Evolutionary conservation across 1,284 basidiomycete genomes (phyloP).

Genomic region (Rugosomyces carneus): DNA sequence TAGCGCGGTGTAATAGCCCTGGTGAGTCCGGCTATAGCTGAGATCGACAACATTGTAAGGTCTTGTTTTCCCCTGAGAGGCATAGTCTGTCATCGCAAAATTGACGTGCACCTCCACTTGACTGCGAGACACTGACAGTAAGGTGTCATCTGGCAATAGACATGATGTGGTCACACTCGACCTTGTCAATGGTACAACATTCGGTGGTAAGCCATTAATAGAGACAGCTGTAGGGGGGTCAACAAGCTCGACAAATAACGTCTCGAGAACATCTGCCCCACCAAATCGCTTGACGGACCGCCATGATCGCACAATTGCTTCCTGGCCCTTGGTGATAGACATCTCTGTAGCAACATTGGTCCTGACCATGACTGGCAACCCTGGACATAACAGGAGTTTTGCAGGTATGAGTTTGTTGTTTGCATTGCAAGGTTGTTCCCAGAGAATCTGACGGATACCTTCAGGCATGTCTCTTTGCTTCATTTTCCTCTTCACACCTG

Average conservation of each 20-base stretch:
- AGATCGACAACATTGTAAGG: conserved; percentile 27
- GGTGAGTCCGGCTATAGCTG: conserved; percentile 22
- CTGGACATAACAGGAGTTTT: conserved; percentile 23
- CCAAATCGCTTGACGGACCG: conserved; percentile 12
- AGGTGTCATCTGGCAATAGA: conserved; percentile 22
- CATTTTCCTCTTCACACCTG: too few relatives aligned
- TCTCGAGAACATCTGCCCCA: conserved; percentile 21
- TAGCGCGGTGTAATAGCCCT: conserved; percentile 29
- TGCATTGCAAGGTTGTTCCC: background rate
- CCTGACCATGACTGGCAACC: conserved; percentile 28
- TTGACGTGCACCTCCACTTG: conserved; percentile 29
- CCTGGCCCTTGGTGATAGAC: conserved; percentile 28
- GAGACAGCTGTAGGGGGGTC: conserved; percentile 24
- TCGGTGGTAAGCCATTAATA: conserved; percentile 29
- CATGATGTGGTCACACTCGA: conserved; percentile 16
- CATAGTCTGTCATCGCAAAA: conserved; percentile 31
- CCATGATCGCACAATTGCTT: conserved; percentile 24
- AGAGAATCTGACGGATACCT: background rate
- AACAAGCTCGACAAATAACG: conserved; percentile 27
- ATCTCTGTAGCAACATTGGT: conserved; percentile 26
- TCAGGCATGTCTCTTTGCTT: background rate
- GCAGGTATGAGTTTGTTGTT: conserved; percentile 15
- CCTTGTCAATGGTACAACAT: conserved; percentile 31
- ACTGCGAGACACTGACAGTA: conserved; percentile 17
- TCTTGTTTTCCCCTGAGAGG: conserved; percentile 27